Base-by-base conservation (phyloP, 768 basidiomycete genomes). In the Pisolithus marmoratus region DNA sequence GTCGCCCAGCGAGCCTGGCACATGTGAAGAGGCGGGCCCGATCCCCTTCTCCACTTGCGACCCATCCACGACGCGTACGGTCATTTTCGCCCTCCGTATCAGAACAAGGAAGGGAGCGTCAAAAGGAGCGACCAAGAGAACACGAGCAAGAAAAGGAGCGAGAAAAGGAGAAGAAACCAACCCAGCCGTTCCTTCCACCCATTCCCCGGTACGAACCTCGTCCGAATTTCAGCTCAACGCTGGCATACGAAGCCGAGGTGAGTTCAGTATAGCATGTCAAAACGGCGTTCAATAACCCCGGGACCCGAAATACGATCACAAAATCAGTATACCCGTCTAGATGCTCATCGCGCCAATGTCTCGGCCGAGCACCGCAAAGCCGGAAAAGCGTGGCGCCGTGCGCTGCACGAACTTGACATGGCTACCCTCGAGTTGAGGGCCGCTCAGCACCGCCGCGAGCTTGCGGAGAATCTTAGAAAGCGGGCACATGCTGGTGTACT, bases 321-420 rank as follows among this genome's bases (percentile, higher is more conserved):
- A 36, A 31, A 34, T 34, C 40, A 67, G 64, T 64, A 74, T 38
- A 52, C 61, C 46, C 70, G 69, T 15, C 44, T 74, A 12, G 71
- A 73, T 51, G 58, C 60, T 0, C 75, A 75, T 50, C 74, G 75
- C 5, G 60, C 67, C 7, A 66, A 66, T 49, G 67, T 74, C 14
- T 65, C 68, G n/a, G 53, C 65, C 17, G 76, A 79, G 49, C 70
- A 74, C 48, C 58, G 65, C 24, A 68, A 70, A 17, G 61, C 72
- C 17, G 59, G 60, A n/a, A 75, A 72, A 60, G 70, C 61, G 3
- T 65, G 71, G 17, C 74, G 73, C 24, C 74, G 79, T 17, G 82
- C 82, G 17, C 60, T 81, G 38, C 79, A 82, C 45, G 87, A 89
- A 58, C 65, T 85, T 9, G 83, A 85, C 20, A 67, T 80, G 60